Evolutionary conservation across 2,329 filamentous ascomycete species (phyloP), one percentile per base, ranked within the genome.

Genomic region (Thelonectria discophora): DNA sequence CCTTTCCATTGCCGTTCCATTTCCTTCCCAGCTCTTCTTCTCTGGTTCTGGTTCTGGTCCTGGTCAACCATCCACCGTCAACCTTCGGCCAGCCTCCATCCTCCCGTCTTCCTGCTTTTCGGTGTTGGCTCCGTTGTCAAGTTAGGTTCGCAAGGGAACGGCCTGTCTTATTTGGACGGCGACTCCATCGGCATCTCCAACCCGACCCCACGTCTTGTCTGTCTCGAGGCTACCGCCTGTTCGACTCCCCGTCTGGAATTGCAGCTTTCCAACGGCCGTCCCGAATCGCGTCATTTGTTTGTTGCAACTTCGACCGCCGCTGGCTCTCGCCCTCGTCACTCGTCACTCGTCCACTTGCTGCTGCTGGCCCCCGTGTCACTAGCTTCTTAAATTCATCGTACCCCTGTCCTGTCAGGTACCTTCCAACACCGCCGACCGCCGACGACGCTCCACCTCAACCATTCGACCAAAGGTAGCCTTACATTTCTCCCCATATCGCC

Each of bases 401-500:
- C 54, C 60, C 60, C 60, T 63, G 60, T 58, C 63, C 65, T 65
- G 68, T 71, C 69, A 71, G 62, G 65, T 68, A 71, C 69, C 55
- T 65, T 65, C 63, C 68, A 70, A 67, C 69, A 61, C 67, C 69
- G 63, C 69, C 69, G 63, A 71, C 69, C 69, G 58, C 69, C 63
- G 66, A 67, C 68, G 60, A 54, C 60, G 58, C 69, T 72, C 69
- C 69, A 72, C 69, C 68, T 69, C 62, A 65, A 70, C 69, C 67
- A 60, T 68, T 66, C 65, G 65, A 68, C 62, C 60, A 69, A 58
- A 69, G 67, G 69, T 71, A 72, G 69, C 69, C 66, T 72, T 58
- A 64, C 55, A 57, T 55, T 51, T 59, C 62, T 65, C 59, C 55
- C 61, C 65, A 62, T 67, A 62, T 62, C 63, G 61, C 59, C 58